Conservation (phyloP, 176 grass and related monocot species). For the Poa pratensis region DNA sequence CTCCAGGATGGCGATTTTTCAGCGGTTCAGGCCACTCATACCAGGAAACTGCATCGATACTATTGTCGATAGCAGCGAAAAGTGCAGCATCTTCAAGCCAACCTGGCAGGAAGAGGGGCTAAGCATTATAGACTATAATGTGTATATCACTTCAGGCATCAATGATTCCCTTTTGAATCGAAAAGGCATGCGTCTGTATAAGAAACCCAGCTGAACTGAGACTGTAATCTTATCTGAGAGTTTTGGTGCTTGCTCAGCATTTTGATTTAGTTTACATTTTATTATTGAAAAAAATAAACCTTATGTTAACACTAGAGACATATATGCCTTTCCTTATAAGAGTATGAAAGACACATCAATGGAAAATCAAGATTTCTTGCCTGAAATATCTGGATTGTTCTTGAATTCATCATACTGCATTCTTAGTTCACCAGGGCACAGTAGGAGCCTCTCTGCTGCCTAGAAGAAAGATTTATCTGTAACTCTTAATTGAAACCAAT, state of each 20-base stretch:
- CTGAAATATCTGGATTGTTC: slow-evolving; percentile 89
- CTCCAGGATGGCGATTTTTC: slow-evolving; percentile 92
- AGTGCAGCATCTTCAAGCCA: slow-evolving; percentile 99
- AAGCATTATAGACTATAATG: background rate
- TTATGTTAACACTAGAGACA: slow-evolving; percentile 18
- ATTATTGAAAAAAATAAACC: background rate
- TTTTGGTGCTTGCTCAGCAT: slow-evolving; percentile 14
- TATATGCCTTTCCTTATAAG: slow-evolving; percentile 3
- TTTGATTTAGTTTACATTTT: background rate
- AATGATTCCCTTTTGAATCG: background rate
- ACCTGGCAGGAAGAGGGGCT: slow-evolving; percentile 50
- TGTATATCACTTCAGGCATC: slow-evolving; percentile 17
- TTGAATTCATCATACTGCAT: slow-evolving; percentile 69
- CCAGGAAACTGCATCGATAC: slow-evolving; percentile 66
- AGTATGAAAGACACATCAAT: slow-evolving; percentile 12
- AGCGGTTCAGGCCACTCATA: slow-evolving; percentile 91
- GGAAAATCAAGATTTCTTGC: slow-evolving; percentile 48
- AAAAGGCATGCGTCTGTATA: slow-evolving; percentile 18
- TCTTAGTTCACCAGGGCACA: slow-evolving; percentile 72
- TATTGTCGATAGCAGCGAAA: slow-evolving; percentile 94
- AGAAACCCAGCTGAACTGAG: background rate
- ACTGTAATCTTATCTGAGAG: background rate
- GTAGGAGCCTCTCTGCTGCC: slow-evolving; percentile 92
- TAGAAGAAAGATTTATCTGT: slow-evolving; percentile 53
- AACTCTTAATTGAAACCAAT: slow-evolving; percentile 43